phyloP scores from a whole-genome alignment of 345 rosid species.

The Lepidium africanum region DNA sequence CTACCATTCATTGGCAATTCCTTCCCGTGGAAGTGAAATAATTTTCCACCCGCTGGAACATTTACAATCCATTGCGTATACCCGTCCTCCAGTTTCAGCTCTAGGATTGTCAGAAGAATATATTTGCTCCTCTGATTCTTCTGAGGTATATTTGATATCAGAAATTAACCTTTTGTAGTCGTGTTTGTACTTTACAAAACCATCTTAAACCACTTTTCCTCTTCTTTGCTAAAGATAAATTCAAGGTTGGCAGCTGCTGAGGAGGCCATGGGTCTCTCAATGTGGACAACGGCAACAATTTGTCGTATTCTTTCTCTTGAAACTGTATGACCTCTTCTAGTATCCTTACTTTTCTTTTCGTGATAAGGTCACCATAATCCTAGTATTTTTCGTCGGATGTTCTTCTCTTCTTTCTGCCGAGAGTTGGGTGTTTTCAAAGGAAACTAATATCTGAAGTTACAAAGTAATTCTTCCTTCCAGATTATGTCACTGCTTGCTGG shows the following conservation, averaged over 20 bases:
- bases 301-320: slow-evolving; percentile 92
- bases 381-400: not conserved
- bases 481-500: slow-evolving; percentile 77
- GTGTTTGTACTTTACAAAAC: not conserved
- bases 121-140: slow-evolving; percentile 41
- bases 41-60: slow-evolving; percentile 87
- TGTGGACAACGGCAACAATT: slow-evolving; percentile 96
- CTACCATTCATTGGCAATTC: slow-evolving; percentile 69
- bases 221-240: slow-evolving; percentile 44
- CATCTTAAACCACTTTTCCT: slow-evolving; percentile 16
- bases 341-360: slow-evolving; percentile 12
- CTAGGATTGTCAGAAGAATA: slow-evolving; percentile 45
- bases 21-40: slow-evolving; percentile 55
- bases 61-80: slow-evolving; percentile 72
- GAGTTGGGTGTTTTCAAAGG: slow-evolving; percentile 8
- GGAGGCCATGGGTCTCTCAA: slow-evolving; percentile 81
- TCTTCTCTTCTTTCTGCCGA: slow-evolving; percentile 12
- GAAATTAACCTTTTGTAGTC: slow-evolving; percentile 1
- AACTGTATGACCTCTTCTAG: slow-evolving; percentile 50
- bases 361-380: too few relatives aligned
- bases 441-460: not conserved
- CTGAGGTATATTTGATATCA: slow-evolving; percentile 48
- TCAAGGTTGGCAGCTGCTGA: slow-evolving; percentile 76
- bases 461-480: slow-evolving; percentile 35
- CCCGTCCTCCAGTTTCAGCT: slow-evolving; percentile 54